Base-by-base conservation (phyloP, 2,329 filamentous ascomycete genomes). In the Pseudonectria buxi region DNA sequence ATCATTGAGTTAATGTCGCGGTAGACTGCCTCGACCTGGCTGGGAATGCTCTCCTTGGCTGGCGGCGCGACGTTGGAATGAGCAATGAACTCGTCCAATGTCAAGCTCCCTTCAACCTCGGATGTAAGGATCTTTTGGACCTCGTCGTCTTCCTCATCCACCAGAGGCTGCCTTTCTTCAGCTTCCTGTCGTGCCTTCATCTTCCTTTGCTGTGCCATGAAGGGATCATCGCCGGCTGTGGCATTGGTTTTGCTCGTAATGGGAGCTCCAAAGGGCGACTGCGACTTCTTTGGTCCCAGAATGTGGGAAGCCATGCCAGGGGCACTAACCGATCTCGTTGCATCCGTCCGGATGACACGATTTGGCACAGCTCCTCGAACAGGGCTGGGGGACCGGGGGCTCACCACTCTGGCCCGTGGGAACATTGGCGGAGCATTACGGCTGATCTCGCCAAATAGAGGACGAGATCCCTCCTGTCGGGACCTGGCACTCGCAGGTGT, bases 1-100 rank as follows among this genome's bases (percentile, higher is more conserved):
- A 98, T 81, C 92, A 96, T 98, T 10, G 85, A 85, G 58, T 92
- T 90, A 56, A 90, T 85, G 51, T 90, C 86, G 29, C 83, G 75
- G 57, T 86, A 92, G 2, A 83, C 67, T 13, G 76, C 72, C 51
- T 83, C 78, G 14, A 79, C 76, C 46, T 81, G 78, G 7, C 72
- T 69, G 4, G 77, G 72, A 24, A 82, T 67, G 30, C 69, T 78
- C 36, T 79, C 72, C 34, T 68, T 65, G 11, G 71, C 70, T 11
- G 69, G 66, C 4, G 70, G 64, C 6, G 65, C 66, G 27, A 72
- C 67, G 40, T 77, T 72, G 4, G 72, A 64, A 48, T 78, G 74
- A 3, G 72, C 80, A 33, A 86, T 71, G 49, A 88, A 88, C 32
- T 81, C 74, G 39, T 83, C 75, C 25, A 88, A 58, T 7, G 69